Base-by-base conservation (phyloP, 371 early-diverging fungal genomes). In the Mucor sp. region DNA sequence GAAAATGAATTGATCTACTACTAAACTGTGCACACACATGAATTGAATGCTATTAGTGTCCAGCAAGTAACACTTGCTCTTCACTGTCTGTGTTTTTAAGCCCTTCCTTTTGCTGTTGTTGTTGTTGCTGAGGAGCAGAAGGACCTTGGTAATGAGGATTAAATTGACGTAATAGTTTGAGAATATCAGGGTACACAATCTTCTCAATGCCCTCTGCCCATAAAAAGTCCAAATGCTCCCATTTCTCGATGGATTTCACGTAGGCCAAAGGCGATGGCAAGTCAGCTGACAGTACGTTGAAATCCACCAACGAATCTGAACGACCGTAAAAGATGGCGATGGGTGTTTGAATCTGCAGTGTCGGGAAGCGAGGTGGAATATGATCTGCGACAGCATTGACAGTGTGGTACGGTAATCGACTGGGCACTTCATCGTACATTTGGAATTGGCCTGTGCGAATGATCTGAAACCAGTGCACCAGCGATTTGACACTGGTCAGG, bases 391-490 rank as follows among this genome's bases (percentile, higher is more conserved):
- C 75, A 6, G 81, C 69, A 43, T 74, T 79, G 2, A 69, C 60
- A 0, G 78, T 81, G 23, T 88, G 83, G 30, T 89, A 86, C 14
- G 91, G 89, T 8, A 90, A 66, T 21, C 87, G 70, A 35, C 88
- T 87, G 17, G 90, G 89, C 37, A 90, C 72, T 50, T 97, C 98
- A 70, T 97, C 97, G 68, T 92, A 97, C 94, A 96, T 95, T 70
- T 96, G 95, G 62, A 97, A 93, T 21, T 84, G 77, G 3, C 91
- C 90, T 9, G 90, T 88, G n/a, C 95, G 82, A 56, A 96, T 95
- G 68, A 97, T 96, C 82, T 97, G 97, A 79, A 97, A 96, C 96
- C 96, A 94, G 67, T 94, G 94, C 83, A 97, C 98, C 28, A 97
- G 85, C 33, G 89, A 87, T 71, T 97, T 95, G 44, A 96, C 97